Conservation (phyloP, 75 land plant species). For the Gnetum montanum region DNA sequence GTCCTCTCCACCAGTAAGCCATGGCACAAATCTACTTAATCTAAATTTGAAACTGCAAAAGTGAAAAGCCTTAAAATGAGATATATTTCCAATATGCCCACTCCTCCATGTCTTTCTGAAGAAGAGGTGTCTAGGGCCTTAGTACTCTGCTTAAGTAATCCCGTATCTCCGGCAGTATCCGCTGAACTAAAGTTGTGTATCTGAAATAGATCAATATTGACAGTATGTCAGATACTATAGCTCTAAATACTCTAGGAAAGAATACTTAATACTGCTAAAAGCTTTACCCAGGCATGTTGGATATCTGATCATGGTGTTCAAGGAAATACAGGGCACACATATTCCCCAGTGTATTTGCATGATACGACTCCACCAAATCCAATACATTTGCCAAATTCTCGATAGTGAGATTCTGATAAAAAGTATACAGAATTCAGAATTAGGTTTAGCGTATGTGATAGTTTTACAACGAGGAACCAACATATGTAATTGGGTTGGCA, state of each 20-base stretch:
- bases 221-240: background rate
- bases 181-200: constrained; percentile 50
- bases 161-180: constrained; percentile 77
- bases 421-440: background rate
- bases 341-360: constrained; percentile 71
- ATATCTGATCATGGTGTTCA: constrained; percentile 65
- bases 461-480: background rate
- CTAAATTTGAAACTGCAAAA: no score
- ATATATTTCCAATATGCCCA: no score
- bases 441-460: background rate
- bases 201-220: constrained; percentile 27
- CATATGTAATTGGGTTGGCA: background rate
- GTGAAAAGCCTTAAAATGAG: no score
- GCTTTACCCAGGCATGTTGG: constrained; percentile 59
- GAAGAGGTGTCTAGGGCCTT: constrained; percentile 39
- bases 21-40: no score
- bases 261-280: background rate
- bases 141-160: constrained; percentile 53
- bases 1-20: no score
- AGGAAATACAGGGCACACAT: constrained; percentile 77
- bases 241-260: background rate
- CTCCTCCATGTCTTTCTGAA: no score
- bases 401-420: constrained; percentile 55
- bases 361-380: constrained; percentile 83
- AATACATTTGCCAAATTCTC: constrained; percentile 79